Conservation (phyloP, 192 early-diverging fungal species). For the Endogone sp. region DNA sequence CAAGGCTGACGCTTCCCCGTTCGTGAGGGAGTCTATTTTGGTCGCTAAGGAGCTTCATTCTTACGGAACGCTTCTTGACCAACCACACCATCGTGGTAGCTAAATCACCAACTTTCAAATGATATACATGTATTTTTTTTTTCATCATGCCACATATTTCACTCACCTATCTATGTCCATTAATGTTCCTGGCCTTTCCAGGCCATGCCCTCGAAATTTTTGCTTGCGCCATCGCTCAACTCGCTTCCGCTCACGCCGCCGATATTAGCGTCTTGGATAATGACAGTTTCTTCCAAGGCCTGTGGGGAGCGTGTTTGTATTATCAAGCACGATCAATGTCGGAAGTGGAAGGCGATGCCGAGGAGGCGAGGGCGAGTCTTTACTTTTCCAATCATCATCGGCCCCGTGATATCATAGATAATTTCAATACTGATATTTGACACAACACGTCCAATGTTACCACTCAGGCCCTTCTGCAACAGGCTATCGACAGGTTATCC, state of each 20-base stretch:
- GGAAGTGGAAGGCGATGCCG: neutral
- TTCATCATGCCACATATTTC: too few relatives aligned
- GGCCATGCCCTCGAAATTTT: neutral
- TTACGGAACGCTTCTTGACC: slow-evolving; percentile 24
- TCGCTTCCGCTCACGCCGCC: neutral
- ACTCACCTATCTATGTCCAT: too few relatives aligned
- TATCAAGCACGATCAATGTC: neutral
- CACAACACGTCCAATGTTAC: too few relatives aligned
- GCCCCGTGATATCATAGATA: too few relatives aligned
- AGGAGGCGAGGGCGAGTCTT: neutral
- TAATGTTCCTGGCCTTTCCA: too few relatives aligned
- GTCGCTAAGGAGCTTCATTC: slow-evolving; percentile 30
- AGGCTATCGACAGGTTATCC: slow-evolving; percentile 7
- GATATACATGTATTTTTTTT: neutral
- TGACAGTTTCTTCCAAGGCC: neutral
- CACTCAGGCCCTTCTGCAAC: neutral
- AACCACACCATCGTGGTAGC: slow-evolving; percentile 22
- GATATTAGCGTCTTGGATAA: neutral
- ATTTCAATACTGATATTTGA: too few relatives aligned
- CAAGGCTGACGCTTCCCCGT: neutral
- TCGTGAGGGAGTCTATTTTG: slow-evolving; percentile 25
- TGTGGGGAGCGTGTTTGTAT: neutral
- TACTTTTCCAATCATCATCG: neutral
- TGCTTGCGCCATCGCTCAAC: slow-evolving; percentile 14
- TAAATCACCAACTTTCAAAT: neutral